Conservation (phyloP, 495 filamentous ascomycete species). For the Darksidea phi region DNA sequence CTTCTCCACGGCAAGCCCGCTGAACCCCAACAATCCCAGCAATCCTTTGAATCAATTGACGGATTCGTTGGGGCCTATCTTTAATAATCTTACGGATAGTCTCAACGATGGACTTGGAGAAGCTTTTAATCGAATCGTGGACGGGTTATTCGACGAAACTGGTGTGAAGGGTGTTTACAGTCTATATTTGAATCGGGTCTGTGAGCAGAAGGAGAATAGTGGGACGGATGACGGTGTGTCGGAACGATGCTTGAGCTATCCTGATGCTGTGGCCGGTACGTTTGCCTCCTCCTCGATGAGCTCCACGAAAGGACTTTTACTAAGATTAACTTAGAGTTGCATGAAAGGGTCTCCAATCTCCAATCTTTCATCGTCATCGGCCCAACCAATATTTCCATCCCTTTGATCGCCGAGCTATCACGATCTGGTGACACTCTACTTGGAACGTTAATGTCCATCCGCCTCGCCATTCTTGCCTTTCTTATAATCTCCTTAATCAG, state of each 20-base stretch:
- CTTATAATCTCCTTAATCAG: constrained; percentile 14
- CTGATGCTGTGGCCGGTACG: constrained; percentile 1
- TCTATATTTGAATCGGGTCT: constrained; percentile 3
- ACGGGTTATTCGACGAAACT: neutral
- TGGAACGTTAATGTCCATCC: neutral
- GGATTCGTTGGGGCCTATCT: neutral
- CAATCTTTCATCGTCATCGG: constrained; percentile 13
- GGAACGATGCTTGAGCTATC: constrained; percentile 7
- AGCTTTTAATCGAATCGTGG: constrained; percentile 8
- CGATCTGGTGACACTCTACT: neutral
- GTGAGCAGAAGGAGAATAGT: neutral
- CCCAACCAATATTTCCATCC: constrained; percentile 18
- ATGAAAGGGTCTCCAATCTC: neutral
- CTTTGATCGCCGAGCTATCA: constrained; percentile 1
- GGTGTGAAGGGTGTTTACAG: constrained; percentile 6
- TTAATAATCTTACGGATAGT: constrained; percentile 8
- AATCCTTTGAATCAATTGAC: constrained; percentile 6
- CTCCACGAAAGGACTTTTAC: neutral
- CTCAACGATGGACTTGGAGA: constrained; percentile 5
- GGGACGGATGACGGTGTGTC: neutral
- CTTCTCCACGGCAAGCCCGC: constrained; percentile 15
- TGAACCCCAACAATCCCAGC: constrained; percentile 20
- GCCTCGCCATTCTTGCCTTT: constrained; percentile 10
- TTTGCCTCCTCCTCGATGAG: neutral
- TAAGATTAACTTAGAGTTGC: neutral